Conservation (phyloP, 1,284 basidiomycete species). For the Ustilago crameri region DNA sequence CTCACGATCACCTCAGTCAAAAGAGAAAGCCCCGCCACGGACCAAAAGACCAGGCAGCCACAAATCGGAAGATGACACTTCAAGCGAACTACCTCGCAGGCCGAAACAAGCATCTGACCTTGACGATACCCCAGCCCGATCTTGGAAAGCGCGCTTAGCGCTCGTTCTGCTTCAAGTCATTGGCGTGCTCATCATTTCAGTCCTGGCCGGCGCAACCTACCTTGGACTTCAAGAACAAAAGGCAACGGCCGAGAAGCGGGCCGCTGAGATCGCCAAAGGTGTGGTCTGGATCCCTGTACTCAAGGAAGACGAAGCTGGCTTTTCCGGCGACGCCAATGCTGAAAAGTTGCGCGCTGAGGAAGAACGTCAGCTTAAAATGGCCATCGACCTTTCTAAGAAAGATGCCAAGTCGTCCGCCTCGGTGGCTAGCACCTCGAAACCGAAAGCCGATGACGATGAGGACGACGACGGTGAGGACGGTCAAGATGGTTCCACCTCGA, state of each 20-base stretch:
- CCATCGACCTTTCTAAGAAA: slow-evolving; percentile 31
- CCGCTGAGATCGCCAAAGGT: slow-evolving; percentile 51
- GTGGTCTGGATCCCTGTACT: slow-evolving; percentile 55
- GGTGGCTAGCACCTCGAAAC: neutral
- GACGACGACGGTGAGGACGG: slow-evolving; percentile 33
- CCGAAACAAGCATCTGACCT: slow-evolving; percentile 8
- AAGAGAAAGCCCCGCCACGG: slow-evolving; percentile 3
- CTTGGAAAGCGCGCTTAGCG: slow-evolving; percentile 35
- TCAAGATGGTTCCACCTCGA: slow-evolving; percentile 12
- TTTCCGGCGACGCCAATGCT: slow-evolving; percentile 13
- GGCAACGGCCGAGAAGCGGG: slow-evolving; percentile 30
- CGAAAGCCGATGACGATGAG: slow-evolving; percentile 16
- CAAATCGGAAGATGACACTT: neutral
- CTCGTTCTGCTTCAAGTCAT: slow-evolving; percentile 47
- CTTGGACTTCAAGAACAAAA: slow-evolving; percentile 54
- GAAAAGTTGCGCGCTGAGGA: slow-evolving; percentile 38
- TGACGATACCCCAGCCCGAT: slow-evolving; percentile 1
- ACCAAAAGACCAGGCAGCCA: slow-evolving; percentile 25
- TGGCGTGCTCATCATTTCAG: slow-evolving; percentile 42
- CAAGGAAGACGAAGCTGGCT: slow-evolving; percentile 53
- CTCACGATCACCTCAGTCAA: slow-evolving; percentile 3
- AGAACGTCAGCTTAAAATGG: slow-evolving; percentile 34
- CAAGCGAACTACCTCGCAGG: slow-evolving; percentile 7
- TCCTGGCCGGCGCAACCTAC: slow-evolving; percentile 47
- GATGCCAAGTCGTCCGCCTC: neutral